phyloP scores from a whole-genome alignment of 768 basidiomycete genomes.

The Termitomyces sp. region DNA sequence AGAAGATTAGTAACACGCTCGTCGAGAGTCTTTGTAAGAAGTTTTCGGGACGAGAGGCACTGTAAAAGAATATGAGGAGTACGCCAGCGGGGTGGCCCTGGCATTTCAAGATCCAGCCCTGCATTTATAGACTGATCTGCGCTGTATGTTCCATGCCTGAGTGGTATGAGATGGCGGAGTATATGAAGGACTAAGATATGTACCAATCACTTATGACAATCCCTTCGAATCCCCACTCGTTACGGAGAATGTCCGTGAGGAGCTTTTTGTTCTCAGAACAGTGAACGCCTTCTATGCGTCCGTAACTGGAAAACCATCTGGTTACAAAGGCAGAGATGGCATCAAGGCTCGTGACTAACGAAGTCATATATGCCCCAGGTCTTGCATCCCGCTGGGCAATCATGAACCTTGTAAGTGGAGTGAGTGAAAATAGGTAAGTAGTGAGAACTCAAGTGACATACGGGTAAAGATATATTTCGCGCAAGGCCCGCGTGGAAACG shows the following conservation, averaged over 20 bases:
- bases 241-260: slow-evolving; percentile 57
- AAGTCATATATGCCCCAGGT: slow-evolving; percentile 65
- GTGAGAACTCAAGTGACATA: slow-evolving; percentile 21
- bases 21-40: slow-evolving; percentile 38
- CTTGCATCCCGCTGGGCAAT: slow-evolving; percentile 57
- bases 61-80: slow-evolving; percentile 33
- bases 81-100: slow-evolving; percentile 68
- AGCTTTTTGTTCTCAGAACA: slow-evolving; percentile 63
- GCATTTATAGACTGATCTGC: slow-evolving; percentile 66
- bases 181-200: not conserved
- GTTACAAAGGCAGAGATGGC: not conserved
- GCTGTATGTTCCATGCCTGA: slow-evolving; percentile 68
- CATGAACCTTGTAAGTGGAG: slow-evolving; percentile 43
- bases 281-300: slow-evolving; percentile 67
- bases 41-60: slow-evolving; percentile 38
- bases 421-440: not conserved
- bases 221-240: slow-evolving; percentile 71
- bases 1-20: slow-evolving; percentile 46
- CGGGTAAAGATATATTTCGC: slow-evolving; percentile 72
- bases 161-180: not conserved
- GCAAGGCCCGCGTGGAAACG: slow-evolving; percentile 57
- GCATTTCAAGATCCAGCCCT: slow-evolving; percentile 77
- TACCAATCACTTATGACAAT: slow-evolving; percentile 79
- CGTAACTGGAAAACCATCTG: slow-evolving; percentile 41
- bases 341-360: slow-evolving; percentile 27